phyloP scores from a whole-genome alignment of 148 eudicot genomes.

The Rheum nobile region DNA sequence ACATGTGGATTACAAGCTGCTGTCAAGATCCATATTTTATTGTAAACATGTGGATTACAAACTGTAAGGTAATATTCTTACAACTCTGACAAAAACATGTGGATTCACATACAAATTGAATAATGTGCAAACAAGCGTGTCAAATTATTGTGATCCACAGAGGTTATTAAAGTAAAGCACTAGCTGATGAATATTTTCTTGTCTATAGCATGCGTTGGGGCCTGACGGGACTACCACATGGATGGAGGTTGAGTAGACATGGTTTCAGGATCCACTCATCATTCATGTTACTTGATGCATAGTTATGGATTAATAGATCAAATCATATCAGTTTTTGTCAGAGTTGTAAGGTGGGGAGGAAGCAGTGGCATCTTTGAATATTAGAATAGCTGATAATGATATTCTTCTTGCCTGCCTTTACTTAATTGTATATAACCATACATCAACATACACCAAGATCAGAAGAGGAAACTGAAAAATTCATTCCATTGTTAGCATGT shows the following conservation, averaged over 20 bases:
- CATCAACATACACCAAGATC: not conserved
- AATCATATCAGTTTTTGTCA: not conserved
- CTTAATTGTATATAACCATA: not conserved
- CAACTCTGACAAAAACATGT: no score
- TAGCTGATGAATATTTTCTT: not conserved
- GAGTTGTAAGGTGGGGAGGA: not conserved
- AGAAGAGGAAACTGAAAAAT: not conserved
- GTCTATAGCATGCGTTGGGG: no score
- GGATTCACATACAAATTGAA: not conserved
- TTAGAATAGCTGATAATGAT: not conserved
- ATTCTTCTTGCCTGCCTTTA: not conserved
- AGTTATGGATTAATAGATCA: not conserved
- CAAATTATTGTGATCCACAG: not conserved
- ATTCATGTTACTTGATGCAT: not conserved
- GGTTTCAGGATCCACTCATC: not conserved
- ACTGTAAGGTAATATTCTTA: no score
- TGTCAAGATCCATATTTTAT: not conserved
- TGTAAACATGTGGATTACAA: not conserved
- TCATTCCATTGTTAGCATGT: no score
- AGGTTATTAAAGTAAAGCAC: not conserved
- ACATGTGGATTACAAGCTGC: not conserved
- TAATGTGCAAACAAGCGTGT: not conserved
- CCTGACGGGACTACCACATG: not conserved
- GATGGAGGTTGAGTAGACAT: not conserved
- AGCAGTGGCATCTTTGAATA: not conserved